Conservation (phyloP, 2,329 filamentous ascomycete species). For the Aspergillus viridinutans region DNA sequence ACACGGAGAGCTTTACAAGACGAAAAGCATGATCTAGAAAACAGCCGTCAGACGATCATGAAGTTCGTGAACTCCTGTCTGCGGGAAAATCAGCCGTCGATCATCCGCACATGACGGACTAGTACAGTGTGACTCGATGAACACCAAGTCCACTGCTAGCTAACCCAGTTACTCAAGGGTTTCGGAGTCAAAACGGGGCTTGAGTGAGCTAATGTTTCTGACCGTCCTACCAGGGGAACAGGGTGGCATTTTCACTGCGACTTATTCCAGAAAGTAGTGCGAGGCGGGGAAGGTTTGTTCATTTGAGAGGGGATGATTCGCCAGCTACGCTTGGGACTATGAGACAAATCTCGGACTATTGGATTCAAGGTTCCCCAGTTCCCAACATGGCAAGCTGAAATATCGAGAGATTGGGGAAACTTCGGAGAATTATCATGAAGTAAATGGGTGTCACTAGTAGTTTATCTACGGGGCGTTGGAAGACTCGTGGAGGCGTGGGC, state of each 20-base stretch:
- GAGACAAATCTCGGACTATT: slow-evolving; percentile 16
- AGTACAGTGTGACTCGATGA: neutral
- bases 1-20: neutral
- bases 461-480: neutral
- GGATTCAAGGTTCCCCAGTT: slow-evolving; percentile 1
- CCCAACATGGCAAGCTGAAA: neutral
- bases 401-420: slow-evolving; percentile 9
- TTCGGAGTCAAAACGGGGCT: neutral
- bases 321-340: slow-evolving; percentile 8
- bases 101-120: slow-evolving; percentile 5
- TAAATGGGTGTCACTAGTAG: neutral
- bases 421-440: slow-evolving; percentile 13
- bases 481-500: neutral
- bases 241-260: neutral
- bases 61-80: neutral
- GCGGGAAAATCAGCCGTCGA: slow-evolving; percentile 6
- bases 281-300: slow-evolving; percentile 1
- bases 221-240: neutral
- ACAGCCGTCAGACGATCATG: neutral
- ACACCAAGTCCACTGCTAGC: neutral
- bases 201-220: neutral
- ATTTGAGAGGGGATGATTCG: neutral
- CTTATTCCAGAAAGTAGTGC: slow-evolving; percentile 7
- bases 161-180: neutral
- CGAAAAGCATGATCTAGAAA: neutral